Evolutionary conservation across 352 stramenopile species (phyloP).

Genomic region (Phytophthora crassamura): DNA sequence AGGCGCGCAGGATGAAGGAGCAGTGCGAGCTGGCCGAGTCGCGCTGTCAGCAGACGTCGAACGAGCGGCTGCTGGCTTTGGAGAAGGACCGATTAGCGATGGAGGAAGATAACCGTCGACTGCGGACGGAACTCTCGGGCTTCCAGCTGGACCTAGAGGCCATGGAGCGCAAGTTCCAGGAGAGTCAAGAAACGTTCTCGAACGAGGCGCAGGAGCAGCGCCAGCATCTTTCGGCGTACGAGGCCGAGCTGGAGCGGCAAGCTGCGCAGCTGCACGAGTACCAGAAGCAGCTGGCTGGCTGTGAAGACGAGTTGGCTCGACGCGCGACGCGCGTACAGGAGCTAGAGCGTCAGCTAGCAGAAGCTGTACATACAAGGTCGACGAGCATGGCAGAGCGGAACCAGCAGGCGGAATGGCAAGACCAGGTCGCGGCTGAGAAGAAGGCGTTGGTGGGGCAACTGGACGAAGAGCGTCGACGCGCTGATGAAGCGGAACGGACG

Average conservation of each 20-base stretch:
- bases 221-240: slow-evolving; percentile 32
- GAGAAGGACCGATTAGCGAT: slow-evolving; percentile 60
- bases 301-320: slow-evolving; percentile 33
- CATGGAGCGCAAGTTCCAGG: slow-evolving; percentile 52
- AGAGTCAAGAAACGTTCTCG: slow-evolving; percentile 44
- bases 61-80: slow-evolving; percentile 59
- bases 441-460: slow-evolving; percentile 51
- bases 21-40: slow-evolving; percentile 48
- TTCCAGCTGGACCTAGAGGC: slow-evolving; percentile 60
- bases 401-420: slow-evolving; percentile 49
- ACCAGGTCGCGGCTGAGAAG: slow-evolving; percentile 56
- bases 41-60: slow-evolving; percentile 55
- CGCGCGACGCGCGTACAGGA: slow-evolving; percentile 43
- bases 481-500: slow-evolving; percentile 38
- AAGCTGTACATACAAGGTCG: slow-evolving; percentile 33
- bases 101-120: slow-evolving; percentile 62
- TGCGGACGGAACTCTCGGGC: slow-evolving; percentile 51
- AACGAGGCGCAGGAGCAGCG: slow-evolving; percentile 54
- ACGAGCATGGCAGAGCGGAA: slow-evolving; percentile 41
- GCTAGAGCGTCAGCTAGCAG: slow-evolving; percentile 54
- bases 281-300: slow-evolving; percentile 29
- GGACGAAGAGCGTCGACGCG: slow-evolving; percentile 47
- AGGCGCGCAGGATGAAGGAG: slow-evolving; percentile 47
- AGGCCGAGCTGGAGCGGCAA: slow-evolving; percentile 35
- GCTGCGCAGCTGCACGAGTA: slow-evolving; percentile 34